phyloP scores from a whole-genome alignment of 2,329 filamentous ascomycete species.

The Fusarium citri region DNA sequence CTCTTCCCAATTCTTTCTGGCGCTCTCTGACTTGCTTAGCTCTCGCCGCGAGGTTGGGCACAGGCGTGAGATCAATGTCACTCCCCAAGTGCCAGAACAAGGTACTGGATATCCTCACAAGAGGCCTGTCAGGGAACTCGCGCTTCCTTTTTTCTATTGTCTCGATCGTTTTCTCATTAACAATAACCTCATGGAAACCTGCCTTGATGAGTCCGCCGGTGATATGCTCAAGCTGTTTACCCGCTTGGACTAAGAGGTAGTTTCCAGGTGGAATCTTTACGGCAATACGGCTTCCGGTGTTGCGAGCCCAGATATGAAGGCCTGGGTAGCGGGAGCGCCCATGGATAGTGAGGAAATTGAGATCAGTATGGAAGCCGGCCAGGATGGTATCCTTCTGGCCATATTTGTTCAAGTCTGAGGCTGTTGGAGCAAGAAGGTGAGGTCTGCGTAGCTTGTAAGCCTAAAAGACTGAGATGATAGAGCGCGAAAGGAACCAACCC shows the following conservation, averaged over 20 bases:
- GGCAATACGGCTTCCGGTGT: conserved; percentile 68
- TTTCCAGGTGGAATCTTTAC: conserved; percentile 69
- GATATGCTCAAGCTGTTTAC: conserved; percentile 72
- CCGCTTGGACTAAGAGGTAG: conserved; percentile 70
- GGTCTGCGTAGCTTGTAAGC: conserved; percentile 54
- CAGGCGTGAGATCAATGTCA: conserved; percentile 65
- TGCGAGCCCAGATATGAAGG: conserved; percentile 72
- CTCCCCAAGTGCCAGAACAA: conserved; percentile 71
- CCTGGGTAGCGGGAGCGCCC: conserved; percentile 71
- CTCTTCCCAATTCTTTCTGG: conserved; percentile 61
- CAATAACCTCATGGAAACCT: conserved; percentile 71
- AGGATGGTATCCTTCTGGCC: conserved; percentile 67
- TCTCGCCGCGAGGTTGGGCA: conserved; percentile 59
- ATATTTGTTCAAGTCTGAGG: conserved; percentile 67
- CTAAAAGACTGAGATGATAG: background rate
- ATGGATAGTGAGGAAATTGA: conserved; percentile 74
- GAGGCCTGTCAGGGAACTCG: conserved; percentile 61
- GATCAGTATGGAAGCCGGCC: conserved; percentile 72
- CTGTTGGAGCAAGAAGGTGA: conserved; percentile 70
- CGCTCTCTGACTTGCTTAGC: conserved; percentile 59
- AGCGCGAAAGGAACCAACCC: conserved; percentile 53
- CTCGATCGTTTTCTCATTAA: conserved; percentile 64
- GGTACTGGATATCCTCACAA: conserved; percentile 69
- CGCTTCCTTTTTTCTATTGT: conserved; percentile 58
- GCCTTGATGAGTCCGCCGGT: conserved; percentile 71